A percentile compares a stretch with the other conserved stretches of the same genome.
phyloP scores from a whole-genome alignment of 768 basidiomycete species.

The Candolleomyces aberdarensis region DNA sequence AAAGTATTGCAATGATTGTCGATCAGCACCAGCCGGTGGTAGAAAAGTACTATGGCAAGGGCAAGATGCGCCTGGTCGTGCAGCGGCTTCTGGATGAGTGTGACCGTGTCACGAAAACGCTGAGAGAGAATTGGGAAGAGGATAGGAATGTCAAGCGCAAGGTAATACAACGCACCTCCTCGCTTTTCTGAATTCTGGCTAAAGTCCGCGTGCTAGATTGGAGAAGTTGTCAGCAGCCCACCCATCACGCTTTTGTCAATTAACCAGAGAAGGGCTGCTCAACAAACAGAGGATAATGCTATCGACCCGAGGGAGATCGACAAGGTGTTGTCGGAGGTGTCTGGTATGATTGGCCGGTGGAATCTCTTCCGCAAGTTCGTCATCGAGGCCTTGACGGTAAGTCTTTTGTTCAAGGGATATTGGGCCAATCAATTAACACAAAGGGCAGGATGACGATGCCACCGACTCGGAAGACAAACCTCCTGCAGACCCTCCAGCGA shows the following conservation, averaged over 20 bases:
- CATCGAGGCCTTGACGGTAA: constrained; percentile 65
- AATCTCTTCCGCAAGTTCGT: constrained; percentile 87
- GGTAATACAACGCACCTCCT: constrained; percentile 31
- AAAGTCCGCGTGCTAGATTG: constrained; percentile 31
- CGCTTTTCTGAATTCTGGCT: background rate
- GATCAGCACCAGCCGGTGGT: constrained; percentile 98
- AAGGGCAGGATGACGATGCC: constrained; percentile 10
- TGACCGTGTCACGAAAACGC: constrained; percentile 73
- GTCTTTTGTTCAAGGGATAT: constrained; percentile 11
- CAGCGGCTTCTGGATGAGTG: constrained; percentile 77
- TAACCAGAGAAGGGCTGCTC: constrained; percentile 22
- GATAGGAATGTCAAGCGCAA: constrained; percentile 82
- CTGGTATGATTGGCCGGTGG: constrained; percentile 92
- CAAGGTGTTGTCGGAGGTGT: constrained; percentile 80
- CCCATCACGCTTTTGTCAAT: constrained; percentile 29
- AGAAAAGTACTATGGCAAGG: constrained; percentile 93
- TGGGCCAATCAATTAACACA: background rate
- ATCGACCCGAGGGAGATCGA: constrained; percentile 91
- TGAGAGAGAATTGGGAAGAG: constrained; percentile 88
- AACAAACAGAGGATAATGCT: constrained; percentile 44
- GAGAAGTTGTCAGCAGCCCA: constrained; percentile 44
- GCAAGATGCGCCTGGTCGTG: constrained; percentile 83
- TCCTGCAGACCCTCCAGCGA: constrained; percentile 4
- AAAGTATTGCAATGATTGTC: constrained; percentile 92
- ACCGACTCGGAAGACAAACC: constrained; percentile 3